These are phyloP conservation scores for Scenedesmus sp. DNA, from an alignment of 163 green algal species.

Conservation along the genomic window DNA sequence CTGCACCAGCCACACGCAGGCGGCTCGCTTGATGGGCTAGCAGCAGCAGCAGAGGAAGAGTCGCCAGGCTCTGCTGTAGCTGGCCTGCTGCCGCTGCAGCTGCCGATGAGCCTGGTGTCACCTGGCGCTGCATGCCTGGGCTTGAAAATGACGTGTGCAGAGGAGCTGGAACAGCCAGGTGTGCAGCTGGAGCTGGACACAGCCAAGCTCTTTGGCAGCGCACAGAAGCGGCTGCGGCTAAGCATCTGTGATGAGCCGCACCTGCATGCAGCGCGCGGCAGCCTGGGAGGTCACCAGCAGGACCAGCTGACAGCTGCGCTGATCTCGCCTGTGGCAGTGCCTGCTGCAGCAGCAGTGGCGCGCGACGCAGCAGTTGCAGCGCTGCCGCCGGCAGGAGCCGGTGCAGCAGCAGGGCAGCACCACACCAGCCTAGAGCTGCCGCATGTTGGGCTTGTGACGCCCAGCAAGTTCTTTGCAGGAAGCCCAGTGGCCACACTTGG, in stretches of 20 bases:
- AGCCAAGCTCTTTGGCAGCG: constrained; percentile 38
- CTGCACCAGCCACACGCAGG: neutral
- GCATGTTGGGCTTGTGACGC: neutral
- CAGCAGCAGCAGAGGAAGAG: neutral
- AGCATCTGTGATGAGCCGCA: constrained; percentile 42
- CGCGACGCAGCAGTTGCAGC: neutral
- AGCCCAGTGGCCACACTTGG: neutral
- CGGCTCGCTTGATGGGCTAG: neutral
- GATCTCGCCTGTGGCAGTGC: neutral
- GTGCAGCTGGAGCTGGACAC: constrained; percentile 31
- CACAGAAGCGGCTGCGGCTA: constrained; percentile 41
- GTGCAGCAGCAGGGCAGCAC: neutral
- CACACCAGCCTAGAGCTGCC: neutral
- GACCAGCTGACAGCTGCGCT: neutral
- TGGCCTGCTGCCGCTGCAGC: constrained; percentile 7
- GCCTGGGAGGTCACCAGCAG: neutral
- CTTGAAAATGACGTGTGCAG: neutral
- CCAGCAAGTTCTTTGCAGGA: constrained; percentile 30
- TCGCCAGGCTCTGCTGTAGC: neutral
- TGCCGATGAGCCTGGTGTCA: constrained; percentile 2
- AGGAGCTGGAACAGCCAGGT: constrained; percentile 21
- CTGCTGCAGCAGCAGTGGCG: constrained; percentile 28
- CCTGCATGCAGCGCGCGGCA: neutral
- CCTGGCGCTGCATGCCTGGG: constrained; percentile 2
- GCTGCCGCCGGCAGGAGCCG: neutral